A percentile compares a stretch with the other conserved stretches of the same genome.
Evolutionary conservation across 441 rosid genomes (phyloP).

Genomic region (Adansonia grandidieri): DNA sequence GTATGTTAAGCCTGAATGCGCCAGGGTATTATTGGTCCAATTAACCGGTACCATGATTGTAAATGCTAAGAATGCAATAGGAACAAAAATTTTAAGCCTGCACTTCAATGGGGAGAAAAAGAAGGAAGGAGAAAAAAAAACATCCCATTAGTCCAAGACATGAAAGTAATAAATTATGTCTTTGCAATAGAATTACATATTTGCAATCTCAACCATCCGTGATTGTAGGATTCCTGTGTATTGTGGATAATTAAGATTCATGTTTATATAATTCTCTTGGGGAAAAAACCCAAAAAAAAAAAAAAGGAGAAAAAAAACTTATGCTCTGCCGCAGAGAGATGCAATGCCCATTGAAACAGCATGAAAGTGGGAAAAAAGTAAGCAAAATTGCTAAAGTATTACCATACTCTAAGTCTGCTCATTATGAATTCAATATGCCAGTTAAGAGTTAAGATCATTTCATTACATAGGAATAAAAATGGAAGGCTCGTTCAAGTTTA

Average conservation of each 20-base stretch:
- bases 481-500: neutral
- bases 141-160: neutral
- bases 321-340: neutral
- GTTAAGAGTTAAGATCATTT: neutral
- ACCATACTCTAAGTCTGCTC: neutral
- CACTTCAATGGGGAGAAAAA: slow-evolving; percentile 30
- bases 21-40: slow-evolving; percentile 74
- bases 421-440: neutral
- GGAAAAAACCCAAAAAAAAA: neutral
- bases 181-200: neutral
- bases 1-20: slow-evolving; percentile 46
- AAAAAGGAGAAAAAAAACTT: neutral
- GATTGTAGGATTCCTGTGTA: neutral
- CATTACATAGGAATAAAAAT: neutral
- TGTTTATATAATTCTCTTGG: neutral
- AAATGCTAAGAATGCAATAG: slow-evolving; percentile 82
- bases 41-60: slow-evolving; percentile 81
- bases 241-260: neutral
- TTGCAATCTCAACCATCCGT: neutral
- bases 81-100: slow-evolving; percentile 91
- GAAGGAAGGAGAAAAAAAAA: neutral
- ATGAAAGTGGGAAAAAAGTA: neutral
- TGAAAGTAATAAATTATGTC: neutral
- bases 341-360: neutral
- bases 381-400: neutral